Conservation (phyloP, 352 stramenopile species). For the Phytophthora fragariaefolia region DNA sequence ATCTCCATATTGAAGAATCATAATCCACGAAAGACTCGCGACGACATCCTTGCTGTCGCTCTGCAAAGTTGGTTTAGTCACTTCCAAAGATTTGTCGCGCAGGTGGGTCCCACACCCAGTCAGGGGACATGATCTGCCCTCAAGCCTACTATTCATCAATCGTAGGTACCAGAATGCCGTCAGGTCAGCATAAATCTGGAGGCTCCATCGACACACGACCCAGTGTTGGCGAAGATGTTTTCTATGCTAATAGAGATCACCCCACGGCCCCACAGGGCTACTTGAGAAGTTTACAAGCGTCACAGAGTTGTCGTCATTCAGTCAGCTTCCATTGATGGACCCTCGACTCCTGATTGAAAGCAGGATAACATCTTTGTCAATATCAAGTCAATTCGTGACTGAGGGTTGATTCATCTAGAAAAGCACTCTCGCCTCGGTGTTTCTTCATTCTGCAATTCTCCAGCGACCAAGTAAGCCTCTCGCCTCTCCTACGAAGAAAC, state of each 20-base stretch:
- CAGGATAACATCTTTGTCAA: not conserved
- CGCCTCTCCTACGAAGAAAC: not conserved
- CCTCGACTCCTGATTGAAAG: too few relatives aligned
- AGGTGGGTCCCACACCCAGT: slow-evolving; percentile 39
- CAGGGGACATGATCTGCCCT: not conserved
- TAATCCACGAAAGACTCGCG: too few relatives aligned
- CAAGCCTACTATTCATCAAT: slow-evolving; percentile 29
- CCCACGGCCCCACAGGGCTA: too few relatives aligned
- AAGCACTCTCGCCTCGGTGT: not conserved
- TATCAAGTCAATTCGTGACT: too few relatives aligned
- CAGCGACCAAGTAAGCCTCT: slow-evolving; percentile 5
- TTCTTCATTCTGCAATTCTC: slow-evolving; percentile 6
- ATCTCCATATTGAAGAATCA: too few relatives aligned
- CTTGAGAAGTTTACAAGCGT: not conserved
- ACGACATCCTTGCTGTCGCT: too few relatives aligned
- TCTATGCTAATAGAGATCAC: not conserved
- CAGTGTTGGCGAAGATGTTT: not conserved
- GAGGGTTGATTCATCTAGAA: too few relatives aligned
- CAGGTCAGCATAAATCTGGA: not conserved
- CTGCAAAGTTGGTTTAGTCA: too few relatives aligned
- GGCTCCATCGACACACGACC: not conserved
- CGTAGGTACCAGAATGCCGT: not conserved
- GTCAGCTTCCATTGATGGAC: too few relatives aligned
- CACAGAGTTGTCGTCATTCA: not conserved
- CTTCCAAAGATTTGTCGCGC: slow-evolving; percentile 57